Evolutionary conservation across 306 rosid genomes (phyloP), one percentile per base, ranked within the genome.

Genomic region (Quercus engelmannii): DNA sequence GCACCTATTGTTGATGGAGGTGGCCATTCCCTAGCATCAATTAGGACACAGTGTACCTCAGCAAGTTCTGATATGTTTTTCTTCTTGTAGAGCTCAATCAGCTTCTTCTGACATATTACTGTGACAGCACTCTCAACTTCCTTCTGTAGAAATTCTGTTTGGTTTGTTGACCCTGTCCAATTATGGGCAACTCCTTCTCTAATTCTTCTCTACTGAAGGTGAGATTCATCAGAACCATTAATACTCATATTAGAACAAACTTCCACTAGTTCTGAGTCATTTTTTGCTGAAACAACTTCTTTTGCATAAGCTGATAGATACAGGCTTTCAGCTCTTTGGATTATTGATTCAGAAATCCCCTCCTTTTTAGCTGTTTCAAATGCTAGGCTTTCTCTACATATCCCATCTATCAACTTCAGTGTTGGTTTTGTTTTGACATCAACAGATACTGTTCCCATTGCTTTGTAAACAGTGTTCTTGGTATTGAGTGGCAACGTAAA

Each of bases 361-460:
- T 94, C 97, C 78, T 81, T 87, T 89, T 76, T 83, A 46, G 99
- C 97, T 61, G 99, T 94, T 91, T 94, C 99, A 83, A 95, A 95
- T 18, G 97, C 99, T 77, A 94, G 97, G 84, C 97, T 92, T 84
- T 92, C 98, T 82, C 87, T 90, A 74, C 99, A 94, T 49, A 90
- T 80, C 68, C 99, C 99, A 62, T 90, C 88, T 20, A 78, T 89
- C 80, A 94, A 79, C 88, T 87, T 86, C 99, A 97, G 92, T 23
- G 99, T 95, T 51, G 99, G 98, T 77, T 81, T 90, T 77, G 90
- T 83, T 75, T 88, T 85, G 80, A 97, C 97, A 57, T 90, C 88
- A 43, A 87, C 73, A 79, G 71, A 84, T 8, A 67, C 74, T 23
- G 96, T 85, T 71, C 94, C 98, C 99, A 92, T 92, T 81, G 97